Evolutionary conservation across 345 rosid species (phyloP).

Genomic region (Xanthoceras sorbifolium): DNA sequence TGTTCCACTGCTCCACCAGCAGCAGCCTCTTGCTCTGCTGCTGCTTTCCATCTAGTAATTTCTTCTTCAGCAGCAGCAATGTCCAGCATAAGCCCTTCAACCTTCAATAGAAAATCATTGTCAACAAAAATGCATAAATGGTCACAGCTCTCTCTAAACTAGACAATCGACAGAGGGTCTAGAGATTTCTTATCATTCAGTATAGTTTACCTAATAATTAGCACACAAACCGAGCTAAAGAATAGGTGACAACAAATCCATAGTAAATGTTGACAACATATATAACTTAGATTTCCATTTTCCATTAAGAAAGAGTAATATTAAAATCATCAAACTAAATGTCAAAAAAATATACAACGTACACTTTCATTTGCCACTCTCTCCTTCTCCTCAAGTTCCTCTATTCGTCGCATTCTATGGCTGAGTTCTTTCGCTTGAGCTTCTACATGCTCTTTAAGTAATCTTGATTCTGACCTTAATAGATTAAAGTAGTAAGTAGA

Average conservation of each 20-base stretch:
- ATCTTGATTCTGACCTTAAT: constrained; percentile 78
- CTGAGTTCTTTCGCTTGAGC: constrained; percentile 78
- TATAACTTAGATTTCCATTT: neutral
- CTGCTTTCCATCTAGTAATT: constrained; percentile 96
- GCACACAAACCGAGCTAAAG: neutral
- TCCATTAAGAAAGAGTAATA: neutral
- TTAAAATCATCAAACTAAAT: neutral
- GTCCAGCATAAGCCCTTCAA: constrained; percentile 97
- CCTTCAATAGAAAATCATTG: constrained; percentile 42
- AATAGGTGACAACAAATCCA: neutral
- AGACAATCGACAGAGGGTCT: neutral
- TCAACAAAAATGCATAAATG: constrained; percentile 3
- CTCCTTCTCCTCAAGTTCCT: constrained; percentile 89
- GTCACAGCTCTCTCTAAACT: neutral
- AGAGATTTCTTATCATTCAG: neutral
- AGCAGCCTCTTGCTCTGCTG: constrained; percentile 99
- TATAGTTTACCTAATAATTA: neutral
- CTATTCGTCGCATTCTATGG: constrained; percentile 66
- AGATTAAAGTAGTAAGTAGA: constrained; percentile 29
- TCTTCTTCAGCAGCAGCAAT: constrained; percentile 99
- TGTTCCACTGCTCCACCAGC: constrained; percentile 96
- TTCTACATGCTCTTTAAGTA: constrained; percentile 68
- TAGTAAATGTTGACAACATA: neutral
- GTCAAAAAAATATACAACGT: constrained; percentile 30
- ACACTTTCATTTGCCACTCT: constrained; percentile 93